Evolutionary conservation across 495 filamentous ascomycete species (phyloP).

Genomic region (Viridothelium virens): DNA sequence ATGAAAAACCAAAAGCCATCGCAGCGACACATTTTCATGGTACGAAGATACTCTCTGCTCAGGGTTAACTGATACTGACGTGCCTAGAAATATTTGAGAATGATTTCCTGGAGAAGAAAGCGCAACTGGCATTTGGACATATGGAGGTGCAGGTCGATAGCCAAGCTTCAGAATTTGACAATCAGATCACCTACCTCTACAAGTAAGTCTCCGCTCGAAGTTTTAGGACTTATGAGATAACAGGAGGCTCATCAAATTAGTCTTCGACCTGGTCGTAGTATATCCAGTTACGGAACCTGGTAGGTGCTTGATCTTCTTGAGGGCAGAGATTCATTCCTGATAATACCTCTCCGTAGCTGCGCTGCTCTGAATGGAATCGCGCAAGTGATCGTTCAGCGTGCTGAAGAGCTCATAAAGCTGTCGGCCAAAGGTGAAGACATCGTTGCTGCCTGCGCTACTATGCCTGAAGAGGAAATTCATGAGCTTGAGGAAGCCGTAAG

Average conservation of each 20-base stretch:
- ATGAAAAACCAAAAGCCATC: slow-evolving; percentile 70
- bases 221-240: slow-evolving; percentile 17
- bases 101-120: slow-evolving; percentile 52
- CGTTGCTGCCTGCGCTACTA: slow-evolving; percentile 56
- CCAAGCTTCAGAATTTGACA: slow-evolving; percentile 48
- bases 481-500: slow-evolving; percentile 57
- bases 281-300: slow-evolving; percentile 74
- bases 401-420: slow-evolving; percentile 64
- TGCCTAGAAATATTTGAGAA: slow-evolving; percentile 68
- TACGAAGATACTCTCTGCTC: slow-evolving; percentile 11
- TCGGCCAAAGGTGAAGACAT: slow-evolving; percentile 67
- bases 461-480: slow-evolving; percentile 52
- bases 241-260: slow-evolving; percentile 12
- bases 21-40: slow-evolving; percentile 85
- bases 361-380: slow-evolving; percentile 79
- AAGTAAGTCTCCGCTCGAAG: slow-evolving; percentile 39
- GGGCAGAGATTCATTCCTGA: background rate
- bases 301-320: slow-evolving; percentile 25
- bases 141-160: slow-evolving; percentile 79
- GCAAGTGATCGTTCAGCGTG: slow-evolving; percentile 60
- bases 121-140: slow-evolving; percentile 61
- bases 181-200: slow-evolving; percentile 86
- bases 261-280: slow-evolving; percentile 59
- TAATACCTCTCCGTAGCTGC: slow-evolving; percentile 42
- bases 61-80: background rate